Evolutionary conservation across 306 rosid species (phyloP).

Genomic region (Fragaria ananassa): DNA sequence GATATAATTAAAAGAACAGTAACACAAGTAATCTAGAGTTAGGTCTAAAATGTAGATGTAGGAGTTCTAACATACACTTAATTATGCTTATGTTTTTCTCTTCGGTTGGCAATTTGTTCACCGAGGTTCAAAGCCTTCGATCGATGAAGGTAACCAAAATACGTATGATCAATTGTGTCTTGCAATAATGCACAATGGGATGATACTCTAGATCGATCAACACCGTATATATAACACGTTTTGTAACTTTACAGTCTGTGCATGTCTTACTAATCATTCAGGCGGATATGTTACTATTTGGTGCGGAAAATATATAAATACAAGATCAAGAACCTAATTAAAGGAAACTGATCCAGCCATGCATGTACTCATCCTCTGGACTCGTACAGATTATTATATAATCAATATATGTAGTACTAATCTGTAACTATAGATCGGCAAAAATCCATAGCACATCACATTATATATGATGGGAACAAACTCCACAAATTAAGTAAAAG

Average conservation of each 20-base stretch:
- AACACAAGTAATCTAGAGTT: too few species aligned
- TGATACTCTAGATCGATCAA: background rate
- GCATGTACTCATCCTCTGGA: background rate
- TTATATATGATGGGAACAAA: background rate
- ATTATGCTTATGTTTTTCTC: too few species aligned
- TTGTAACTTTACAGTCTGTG: constrained; percentile 6
- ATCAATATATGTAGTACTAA: background rate
- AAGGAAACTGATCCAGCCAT: background rate
- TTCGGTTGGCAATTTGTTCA: too few species aligned
- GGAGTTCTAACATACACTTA: too few species aligned
- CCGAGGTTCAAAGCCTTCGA: background rate
- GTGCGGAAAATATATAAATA: background rate
- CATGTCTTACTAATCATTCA: background rate
- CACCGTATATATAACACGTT: background rate
- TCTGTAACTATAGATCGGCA: background rate
- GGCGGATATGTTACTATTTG: background rate
- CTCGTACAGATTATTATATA: background rate
- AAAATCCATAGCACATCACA: background rate
- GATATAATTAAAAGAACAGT: too few species aligned
- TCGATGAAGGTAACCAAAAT: background rate
- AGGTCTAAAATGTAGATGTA: too few species aligned
- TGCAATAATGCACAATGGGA: background rate
- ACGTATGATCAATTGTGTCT: background rate
- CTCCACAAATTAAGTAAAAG: background rate
- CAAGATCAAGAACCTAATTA: background rate